phyloP scores from a whole-genome alignment of 495 filamentous ascomycete genomes.

The Cercophora scortea region DNA sequence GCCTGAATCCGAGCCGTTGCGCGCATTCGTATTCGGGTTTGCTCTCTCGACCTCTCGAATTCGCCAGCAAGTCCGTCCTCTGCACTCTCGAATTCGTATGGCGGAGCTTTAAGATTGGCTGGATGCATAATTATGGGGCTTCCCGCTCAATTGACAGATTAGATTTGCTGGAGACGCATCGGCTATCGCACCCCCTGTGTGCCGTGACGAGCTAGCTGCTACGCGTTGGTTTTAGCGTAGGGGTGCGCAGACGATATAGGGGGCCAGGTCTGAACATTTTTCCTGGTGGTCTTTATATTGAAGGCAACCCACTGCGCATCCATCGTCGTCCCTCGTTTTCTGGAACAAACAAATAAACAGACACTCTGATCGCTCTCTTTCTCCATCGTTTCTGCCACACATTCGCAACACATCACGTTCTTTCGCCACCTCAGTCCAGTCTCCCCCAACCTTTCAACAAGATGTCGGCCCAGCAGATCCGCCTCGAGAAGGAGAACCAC shows the following conservation, averaged over 20 bases:
- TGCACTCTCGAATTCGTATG: slow-evolving; percentile 2
- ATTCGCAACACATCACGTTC: neutral
- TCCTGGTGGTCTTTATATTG: neutral
- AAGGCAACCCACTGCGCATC: neutral
- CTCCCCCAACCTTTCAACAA: slow-evolving; percentile 19
- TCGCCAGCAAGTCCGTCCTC: neutral
- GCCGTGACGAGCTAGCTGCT: neutral
- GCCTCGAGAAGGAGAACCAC: slow-evolving; percentile 79
- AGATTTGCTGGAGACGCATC: slow-evolving; percentile 1
- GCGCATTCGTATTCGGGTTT: slow-evolving; percentile 7
- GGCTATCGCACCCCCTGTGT: neutral
- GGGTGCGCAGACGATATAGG: neutral
- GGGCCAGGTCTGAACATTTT: neutral
- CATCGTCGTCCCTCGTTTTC: neutral
- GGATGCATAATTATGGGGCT: neutral
- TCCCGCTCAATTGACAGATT: neutral
- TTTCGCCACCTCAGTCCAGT: neutral
- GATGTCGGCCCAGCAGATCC: slow-evolving; percentile 53
- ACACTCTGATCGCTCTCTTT: too few species aligned
- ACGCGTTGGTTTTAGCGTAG: neutral
- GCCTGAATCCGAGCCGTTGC: too few species aligned
- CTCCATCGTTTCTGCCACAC: neutral
- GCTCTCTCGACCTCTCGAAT: neutral
- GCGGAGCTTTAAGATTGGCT: neutral
- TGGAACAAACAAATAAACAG: too few species aligned